phyloP scores from a whole-genome alignment of 371 early-diverging fungal genomes.

The Lichtheimia hyalospora region DNA sequence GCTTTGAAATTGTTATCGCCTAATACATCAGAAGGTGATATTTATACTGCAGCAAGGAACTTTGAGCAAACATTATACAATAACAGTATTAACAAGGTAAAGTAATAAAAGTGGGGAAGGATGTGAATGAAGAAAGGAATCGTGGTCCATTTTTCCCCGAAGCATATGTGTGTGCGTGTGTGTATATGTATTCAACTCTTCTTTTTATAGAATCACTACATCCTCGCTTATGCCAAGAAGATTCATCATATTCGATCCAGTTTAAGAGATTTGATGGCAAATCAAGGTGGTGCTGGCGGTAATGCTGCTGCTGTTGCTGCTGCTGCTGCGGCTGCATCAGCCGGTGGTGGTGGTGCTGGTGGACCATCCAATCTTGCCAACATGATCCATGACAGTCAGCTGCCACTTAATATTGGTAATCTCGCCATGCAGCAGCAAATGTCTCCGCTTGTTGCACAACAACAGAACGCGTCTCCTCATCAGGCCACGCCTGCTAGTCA shows the following conservation, averaged over 20 bases:
- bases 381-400: slow-evolving; percentile 35
- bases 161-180: neutral
- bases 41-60: slow-evolving; percentile 36
- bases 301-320: slow-evolving; percentile 3
- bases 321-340: neutral
- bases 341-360: neutral
- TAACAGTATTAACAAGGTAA: slow-evolving; percentile 44
- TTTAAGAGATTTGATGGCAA: slow-evolving; percentile 23
- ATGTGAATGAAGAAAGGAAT: neutral
- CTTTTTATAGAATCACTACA: slow-evolving; percentile 37
- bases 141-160: neutral
- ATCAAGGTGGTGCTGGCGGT: slow-evolving; percentile 9
- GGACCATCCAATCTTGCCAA: slow-evolving; percentile 20
- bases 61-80: slow-evolving; percentile 41
- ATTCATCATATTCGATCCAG: slow-evolving; percentile 39
- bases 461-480: slow-evolving; percentile 18
- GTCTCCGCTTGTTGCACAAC: slow-evolving; percentile 48
- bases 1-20: slow-evolving; percentile 40
- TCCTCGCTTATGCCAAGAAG: slow-evolving; percentile 34
- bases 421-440: slow-evolving; percentile 36
- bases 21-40: slow-evolving; percentile 34
- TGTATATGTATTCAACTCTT: neutral
- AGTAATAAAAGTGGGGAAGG: neutral
- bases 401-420: slow-evolving; percentile 25
- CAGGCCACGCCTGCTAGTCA: slow-evolving; percentile 1